Base-by-base conservation (phyloP, 495 filamentous ascomycete genomes). In the Hyaloscypha bicolor region DNA sequence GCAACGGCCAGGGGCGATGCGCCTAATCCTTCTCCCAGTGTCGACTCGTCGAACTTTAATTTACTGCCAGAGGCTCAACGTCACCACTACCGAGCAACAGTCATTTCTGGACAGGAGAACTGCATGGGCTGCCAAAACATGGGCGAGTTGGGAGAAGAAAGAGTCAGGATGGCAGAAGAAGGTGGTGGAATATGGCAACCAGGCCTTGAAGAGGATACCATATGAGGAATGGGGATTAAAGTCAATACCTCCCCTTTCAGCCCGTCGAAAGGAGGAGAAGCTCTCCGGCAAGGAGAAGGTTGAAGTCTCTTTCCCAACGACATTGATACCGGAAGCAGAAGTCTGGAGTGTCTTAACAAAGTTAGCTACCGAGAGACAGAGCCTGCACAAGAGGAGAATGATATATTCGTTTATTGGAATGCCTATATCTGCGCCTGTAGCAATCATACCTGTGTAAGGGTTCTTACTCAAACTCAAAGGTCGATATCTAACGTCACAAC, bases 141-240 rank as follows among this genome's bases (percentile, higher is more conserved):
- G 93, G 93, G 82, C 89, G 0, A 76, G 76, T 19, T 97, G 94
- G 94, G 95, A 98, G 76, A 88, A 88, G 73, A 87, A 88, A 65
- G 89, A 95, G 4, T 82, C 81, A 58, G 89, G 90, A 37, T 98
- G 94, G 95, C 91, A 97, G 79, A 93, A 91, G 69, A 85, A 84
- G 66, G 81, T 97, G 33, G 94, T 94, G 25, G 82, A 82, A 61
- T 95, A 94, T 76, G 95, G 96, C 32, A 97, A 98, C 80, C 82
- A 86, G 32, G 85, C 91, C 11, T 84, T 98, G 60, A 90, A 90
- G 72, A 86, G 92, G 51, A 94, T 99, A 71, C 92, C 94, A 2
- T 97, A 90, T 76, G 92, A 97, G 79, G 95, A 99, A 90, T 99
- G 95, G 86, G 94, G 92, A 0, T 80, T 99, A 57, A 98, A 98